Base-by-base conservation (phyloP, 2,329 filamentous ascomycete genomes). In the Stachybotrys elegans region DNA sequence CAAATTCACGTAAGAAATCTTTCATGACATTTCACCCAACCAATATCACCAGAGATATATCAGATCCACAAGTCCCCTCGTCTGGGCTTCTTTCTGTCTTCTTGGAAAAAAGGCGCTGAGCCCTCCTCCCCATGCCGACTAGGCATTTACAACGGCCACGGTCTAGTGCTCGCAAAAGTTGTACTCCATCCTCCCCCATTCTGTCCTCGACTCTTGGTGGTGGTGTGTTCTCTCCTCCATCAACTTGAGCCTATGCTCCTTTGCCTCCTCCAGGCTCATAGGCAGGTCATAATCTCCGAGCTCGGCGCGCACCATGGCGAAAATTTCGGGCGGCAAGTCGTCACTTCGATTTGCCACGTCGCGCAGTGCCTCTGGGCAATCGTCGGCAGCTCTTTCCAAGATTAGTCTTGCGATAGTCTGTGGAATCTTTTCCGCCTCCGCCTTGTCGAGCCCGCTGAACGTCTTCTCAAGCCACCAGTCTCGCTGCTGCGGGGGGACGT, bases 401-500 rank as follows among this genome's bases (percentile, higher is more conserved):
- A n/a, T n/a, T n/a, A n/a, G n/a, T n/a, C n/a, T n/a, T n/a, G n/a
- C n/a, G n/a, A n/a, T n/a, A n/a, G n/a, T n/a, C n/a, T n/a, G n/a
- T n/a, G n/a, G n/a, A n/a, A n/a, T n/a, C n/a, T n/a, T n/a, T n/a
- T n/a, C n/a, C n/a, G n/a, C n/a, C n/a, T n/a, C n/a, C 17, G 7
- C 7, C 14, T 8, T 6, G 31, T n/a, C 6, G 14, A 34, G 31
- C 7, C 17, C 17, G 7, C 14, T 16, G 14, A 34, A 34, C 14
- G 35, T n/a, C 7, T 37, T 9, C 7, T 20, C 37, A 20, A 25
- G 20, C 57, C 55, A 65, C 60, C 60, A 66, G 14, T 50, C 51
- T 5, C 47, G 49, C 36, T 63, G 60, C 42, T 66, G 63, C 0
- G 61, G 62, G 1, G 59, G 63, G 0, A 65, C 57, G 8, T 64